phyloP scores from a whole-genome alignment of 306 rosid species.

The Arachis hypogaea region DNA sequence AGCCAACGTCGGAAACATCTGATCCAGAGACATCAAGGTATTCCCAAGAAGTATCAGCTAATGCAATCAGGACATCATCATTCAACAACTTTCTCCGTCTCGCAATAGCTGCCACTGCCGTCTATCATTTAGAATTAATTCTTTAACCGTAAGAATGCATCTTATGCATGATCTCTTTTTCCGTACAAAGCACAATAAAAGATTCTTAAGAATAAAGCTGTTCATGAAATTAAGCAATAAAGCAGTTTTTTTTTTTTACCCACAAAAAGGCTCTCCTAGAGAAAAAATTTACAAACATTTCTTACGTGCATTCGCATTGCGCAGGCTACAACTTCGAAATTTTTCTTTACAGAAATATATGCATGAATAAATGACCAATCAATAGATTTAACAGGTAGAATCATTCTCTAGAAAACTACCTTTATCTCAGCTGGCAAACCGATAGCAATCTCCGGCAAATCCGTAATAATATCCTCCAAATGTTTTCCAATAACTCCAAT shows the following conservation, averaged over 20 bases:
- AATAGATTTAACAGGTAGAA: slow-evolving; percentile 19
- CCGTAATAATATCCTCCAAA: slow-evolving; percentile 79
- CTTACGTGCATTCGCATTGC: not conserved
- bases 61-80: slow-evolving; percentile 70
- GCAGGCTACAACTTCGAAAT: not conserved
- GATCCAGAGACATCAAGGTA: slow-evolving; percentile 83
- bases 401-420: slow-evolving; percentile 44
- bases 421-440: slow-evolving; percentile 78
- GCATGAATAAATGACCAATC: slow-evolving; percentile 9
- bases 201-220: not conserved
- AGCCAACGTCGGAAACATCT: slow-evolving; percentile 81
- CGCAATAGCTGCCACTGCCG: slow-evolving; percentile 70
- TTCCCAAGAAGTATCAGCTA: slow-evolving; percentile 83
- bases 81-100: slow-evolving; percentile 73
- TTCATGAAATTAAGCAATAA: slow-evolving; percentile 6
- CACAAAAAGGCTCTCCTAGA: slow-evolving; percentile 8
- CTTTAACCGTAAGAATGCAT: slow-evolving; percentile 16
- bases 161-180: not conserved
- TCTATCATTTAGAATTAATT: slow-evolving; percentile 51
- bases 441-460: slow-evolving; percentile 69
- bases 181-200: slow-evolving; percentile 3
- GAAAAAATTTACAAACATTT: slow-evolving; percentile 1
- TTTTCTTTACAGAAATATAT: slow-evolving; percentile 1
- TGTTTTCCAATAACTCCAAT: slow-evolving; percentile 78
- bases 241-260: not conserved